These are phyloP conservation scores for Leishmania tarentolae DNA, from an alignment of 208 protist genomes.

Conservation along the genomic window DNA sequence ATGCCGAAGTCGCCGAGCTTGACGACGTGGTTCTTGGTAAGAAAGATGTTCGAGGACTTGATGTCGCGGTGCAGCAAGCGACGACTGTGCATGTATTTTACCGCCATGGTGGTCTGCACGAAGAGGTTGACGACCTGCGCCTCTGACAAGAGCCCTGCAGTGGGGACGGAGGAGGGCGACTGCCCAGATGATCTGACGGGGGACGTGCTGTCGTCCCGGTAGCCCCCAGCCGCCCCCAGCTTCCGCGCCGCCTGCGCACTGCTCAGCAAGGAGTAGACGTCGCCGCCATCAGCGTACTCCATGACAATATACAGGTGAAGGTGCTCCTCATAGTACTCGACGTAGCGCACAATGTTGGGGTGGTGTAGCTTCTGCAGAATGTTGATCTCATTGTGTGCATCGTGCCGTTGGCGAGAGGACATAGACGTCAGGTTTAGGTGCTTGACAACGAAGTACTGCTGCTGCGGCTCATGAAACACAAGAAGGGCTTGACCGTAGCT, in stretches of 20 bases:
- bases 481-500: slow-evolving; percentile 86
- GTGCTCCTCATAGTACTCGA: slow-evolving; percentile 82
- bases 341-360: slow-evolving; percentile 89
- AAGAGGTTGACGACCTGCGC: slow-evolving; percentile 78
- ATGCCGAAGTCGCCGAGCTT: slow-evolving; percentile 95
- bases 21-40: slow-evolving; percentile 81
- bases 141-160: slow-evolving; percentile 51
- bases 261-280: slow-evolving; percentile 70
- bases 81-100: slow-evolving; percentile 91
- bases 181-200: not conserved
- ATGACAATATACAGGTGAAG: slow-evolving; percentile 91
- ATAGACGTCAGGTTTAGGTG: slow-evolving; percentile 84
- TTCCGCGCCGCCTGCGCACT: slow-evolving; percentile 25
- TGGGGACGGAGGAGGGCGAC: not conserved
- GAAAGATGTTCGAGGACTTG: slow-evolving; percentile 93
- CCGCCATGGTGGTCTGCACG: slow-evolving; percentile 83
- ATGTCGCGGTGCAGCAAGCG: slow-evolving; percentile 93
- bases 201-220: not conserved
- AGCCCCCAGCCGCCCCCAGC: not conserved
- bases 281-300: slow-evolving; percentile 90
- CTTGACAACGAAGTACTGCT: slow-evolving; percentile 83
- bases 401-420: slow-evolving; percentile 67
- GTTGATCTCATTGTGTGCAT: slow-evolving; percentile 83
- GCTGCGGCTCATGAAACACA: slow-evolving; percentile 57
- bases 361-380: slow-evolving; percentile 85